These are phyloP conservation scores for Aspergillus floridensis DNA, from an alignment of 2,329 filamentous ascomycete genomes.

Conservation along the genomic window DNA sequence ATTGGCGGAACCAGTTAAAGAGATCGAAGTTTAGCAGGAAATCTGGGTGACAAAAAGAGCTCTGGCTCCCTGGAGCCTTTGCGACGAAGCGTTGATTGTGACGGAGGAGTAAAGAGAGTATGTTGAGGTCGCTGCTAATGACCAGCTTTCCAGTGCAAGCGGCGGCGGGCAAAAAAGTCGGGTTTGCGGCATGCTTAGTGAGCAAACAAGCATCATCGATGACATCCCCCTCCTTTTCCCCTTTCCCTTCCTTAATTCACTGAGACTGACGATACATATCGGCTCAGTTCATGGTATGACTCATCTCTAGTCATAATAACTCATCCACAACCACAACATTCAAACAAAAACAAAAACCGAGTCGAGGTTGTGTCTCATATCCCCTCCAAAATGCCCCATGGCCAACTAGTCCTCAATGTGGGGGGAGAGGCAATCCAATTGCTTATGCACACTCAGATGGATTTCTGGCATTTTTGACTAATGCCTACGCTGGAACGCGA, in stretches of 20 bases:
- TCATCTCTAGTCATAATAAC: slow-evolving; percentile 9
- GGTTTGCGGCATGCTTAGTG: slow-evolving; percentile 19
- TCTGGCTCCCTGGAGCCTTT: slow-evolving; percentile 5
- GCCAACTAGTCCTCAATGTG: background rate
- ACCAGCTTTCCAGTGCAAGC: slow-evolving; percentile 10
- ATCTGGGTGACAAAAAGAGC: slow-evolving; percentile 10
- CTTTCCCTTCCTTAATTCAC: background rate
- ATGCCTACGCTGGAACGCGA: slow-evolving; percentile 12
- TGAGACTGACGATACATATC: too few species aligned
- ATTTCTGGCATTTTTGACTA: slow-evolving; percentile 1
- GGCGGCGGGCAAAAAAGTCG: slow-evolving; percentile 22
- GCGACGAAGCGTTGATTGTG: slow-evolving; percentile 8
- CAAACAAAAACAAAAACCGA: background rate
- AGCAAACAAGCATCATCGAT: slow-evolving; percentile 8
- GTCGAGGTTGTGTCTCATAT: too few species aligned
- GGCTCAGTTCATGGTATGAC: background rate
- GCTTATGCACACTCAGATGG: background rate
- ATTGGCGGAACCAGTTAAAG: background rate
- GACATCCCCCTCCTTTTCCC: background rate
- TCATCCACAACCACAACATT: background rate
- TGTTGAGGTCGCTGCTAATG: slow-evolving; percentile 12
- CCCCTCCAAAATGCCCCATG: background rate
- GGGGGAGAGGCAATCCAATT: background rate
- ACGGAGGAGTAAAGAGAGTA: slow-evolving; percentile 6
- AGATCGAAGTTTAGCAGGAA: background rate